Evolutionary conservation across 148 eudicot genomes (phyloP), one percentile per base, ranked within the genome.

Genomic region (Limonium bicolor): DNA sequence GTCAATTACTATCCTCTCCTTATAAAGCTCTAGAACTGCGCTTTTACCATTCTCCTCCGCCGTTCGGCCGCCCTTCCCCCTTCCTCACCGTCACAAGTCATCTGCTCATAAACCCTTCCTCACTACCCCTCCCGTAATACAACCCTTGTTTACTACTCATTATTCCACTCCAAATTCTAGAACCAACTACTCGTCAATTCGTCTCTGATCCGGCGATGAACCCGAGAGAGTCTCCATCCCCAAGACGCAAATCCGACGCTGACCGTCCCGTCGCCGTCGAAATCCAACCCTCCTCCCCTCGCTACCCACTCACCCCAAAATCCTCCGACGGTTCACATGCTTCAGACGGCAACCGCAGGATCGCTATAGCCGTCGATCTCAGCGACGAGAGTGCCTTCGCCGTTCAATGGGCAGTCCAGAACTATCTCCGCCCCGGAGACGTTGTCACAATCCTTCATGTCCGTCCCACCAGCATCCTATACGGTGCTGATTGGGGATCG

Each of bases 401-500:
- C 4, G 79, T 82, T 3, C 20, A 48, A 20, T 82, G 93, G 93
- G 86, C 86, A 0, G 72, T 77, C 17, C 53, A 66, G 3, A 72
- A 82, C 56, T 82, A 77, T 66, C 61, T 82, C 50, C 79, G 93
- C 1, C 74, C 74, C 9, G 69, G 69, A 3, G 86, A 82, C 59
- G 53, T 68, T 22, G 86, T 77, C n/a, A 61, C 71, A 14, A 60
- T 81, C 44, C 52, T 81, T 69, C 93, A 81, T 53, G 71, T 81
- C 24, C 76, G 78, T 0, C 72, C 85, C 53, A 77, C 85, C 18
- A 73, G 81, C 42, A 58, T 77, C 33, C 76, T 82, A 20, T 74
- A 82, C 68, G 93, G 93, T 18, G 93, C 93, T 15, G 86, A 77
- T 20, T 82, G 93, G 86, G 93, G 93, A 12, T 58, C 79, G 48